Evolutionary conservation across 169 alveolate species (phyloP), one percentile per base, ranked within the genome.

Genomic region (Cyclospora cayetanensis): DNA sequence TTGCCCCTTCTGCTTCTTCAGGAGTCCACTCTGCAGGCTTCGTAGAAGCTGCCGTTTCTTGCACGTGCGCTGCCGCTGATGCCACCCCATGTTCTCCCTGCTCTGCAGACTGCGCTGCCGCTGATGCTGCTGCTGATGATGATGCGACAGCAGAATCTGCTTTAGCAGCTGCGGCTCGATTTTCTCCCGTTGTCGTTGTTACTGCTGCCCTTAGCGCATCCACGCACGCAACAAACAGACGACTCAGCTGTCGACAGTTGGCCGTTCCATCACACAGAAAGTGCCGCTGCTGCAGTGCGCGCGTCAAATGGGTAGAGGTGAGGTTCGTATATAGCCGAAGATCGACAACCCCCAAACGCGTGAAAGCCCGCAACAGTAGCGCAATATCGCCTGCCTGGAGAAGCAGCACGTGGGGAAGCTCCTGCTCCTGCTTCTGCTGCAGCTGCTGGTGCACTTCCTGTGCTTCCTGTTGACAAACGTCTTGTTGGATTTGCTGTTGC

Each of bases 261-360:
- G 50, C 0, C 0, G 27, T 31, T 25, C 83, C 83, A 39, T 70
- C 83, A 15, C 31, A 50, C 29, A 9, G 27, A 46, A 7, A 53
- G 55, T 70, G 82, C 82, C 18, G 82, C 83, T 70, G 83, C 83
- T 70, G 83, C 55, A 70, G 83, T 20, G 53, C 83, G 34, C 83
- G 50, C 15, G n/a, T 35, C 11, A 70, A 53, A 53, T 70, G 31
- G 31, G 83, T 70, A 1, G 83, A 70, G 50, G 83, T 35, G 83
- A 70, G 83, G 53, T 70, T 50, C 53, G 29, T 37, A 20, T 70
- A 70, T 53, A 70, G 55, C 83, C 52, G 34, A 70, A 70, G 29
- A 29, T 70, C 83, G 9, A 37, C 50, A 37, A 70, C 53, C 37
- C 83, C 83, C 15, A 70, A 50, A 9, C 83, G 50, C 22, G 53